Percentiles rank a stretch among this genome's conserved stretches.
phyloP scores from a whole-genome alignment of 495 filamentous ascomycete genomes.

The Aeminium ludgeri region DNA sequence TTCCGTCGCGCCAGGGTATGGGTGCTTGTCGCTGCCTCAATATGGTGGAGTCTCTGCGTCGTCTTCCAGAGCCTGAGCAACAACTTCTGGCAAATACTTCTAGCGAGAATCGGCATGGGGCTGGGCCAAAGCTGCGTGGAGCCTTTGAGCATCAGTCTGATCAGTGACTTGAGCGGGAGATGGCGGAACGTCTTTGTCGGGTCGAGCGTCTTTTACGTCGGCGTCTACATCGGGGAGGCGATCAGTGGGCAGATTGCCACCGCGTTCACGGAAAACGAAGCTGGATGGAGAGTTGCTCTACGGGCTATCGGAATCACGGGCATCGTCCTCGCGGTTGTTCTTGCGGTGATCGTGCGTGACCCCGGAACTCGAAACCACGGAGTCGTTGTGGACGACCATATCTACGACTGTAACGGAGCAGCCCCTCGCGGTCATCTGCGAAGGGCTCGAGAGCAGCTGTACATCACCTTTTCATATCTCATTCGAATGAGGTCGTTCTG shows the following conservation, averaged over 20 bases:
- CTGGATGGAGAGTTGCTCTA: conserved; percentile 18
- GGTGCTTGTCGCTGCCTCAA: conserved; percentile 16
- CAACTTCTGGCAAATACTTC: conserved; percentile 22
- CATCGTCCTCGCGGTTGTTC: conserved; percentile 17
- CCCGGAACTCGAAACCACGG: conserved; percentile 4
- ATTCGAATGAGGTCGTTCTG: conserved; percentile 22
- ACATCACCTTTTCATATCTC: conserved; percentile 16
- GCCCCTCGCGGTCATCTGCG: background rate
- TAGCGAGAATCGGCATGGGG: conserved; percentile 23
- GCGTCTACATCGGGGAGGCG: conserved; percentile 24
- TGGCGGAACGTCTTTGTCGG: conserved; percentile 22
- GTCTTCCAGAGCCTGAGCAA: conserved; percentile 21
- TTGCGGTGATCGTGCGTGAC: conserved; percentile 18
- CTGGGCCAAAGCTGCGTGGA: conserved; percentile 22
- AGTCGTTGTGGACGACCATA: background rate
- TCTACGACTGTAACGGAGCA: background rate
- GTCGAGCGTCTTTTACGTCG: conserved; percentile 22
- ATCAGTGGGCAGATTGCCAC: conserved; percentile 20
- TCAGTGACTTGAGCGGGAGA: conserved; percentile 19
- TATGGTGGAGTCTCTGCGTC: conserved; percentile 23
- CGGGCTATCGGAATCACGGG: conserved; percentile 22
- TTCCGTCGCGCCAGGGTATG: conserved; percentile 19
- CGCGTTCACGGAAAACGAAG: conserved; percentile 16
- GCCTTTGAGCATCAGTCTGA: conserved; percentile 22
- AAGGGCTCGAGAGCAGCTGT: conserved; percentile 7